Evolutionary conservation across 495 filamentous ascomycete species (phyloP).

Genomic region (Talaromyces stipitatus): DNA sequence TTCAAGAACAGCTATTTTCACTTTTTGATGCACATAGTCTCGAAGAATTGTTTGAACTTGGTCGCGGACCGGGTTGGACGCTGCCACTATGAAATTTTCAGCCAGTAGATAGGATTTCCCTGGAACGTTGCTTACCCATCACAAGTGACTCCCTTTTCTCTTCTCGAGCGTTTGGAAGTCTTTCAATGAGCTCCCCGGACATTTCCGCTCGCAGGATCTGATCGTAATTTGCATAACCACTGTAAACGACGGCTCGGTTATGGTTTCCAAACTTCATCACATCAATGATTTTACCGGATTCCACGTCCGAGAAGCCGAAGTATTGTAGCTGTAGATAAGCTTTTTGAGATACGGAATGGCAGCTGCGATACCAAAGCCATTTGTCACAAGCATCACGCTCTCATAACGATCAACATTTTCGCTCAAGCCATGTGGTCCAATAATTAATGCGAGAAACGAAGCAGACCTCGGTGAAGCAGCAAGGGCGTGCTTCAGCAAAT

Average conservation of each 20-base stretch:
- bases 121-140: background rate
- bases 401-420: too few relatives aligned
- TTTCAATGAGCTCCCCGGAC: background rate
- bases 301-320: too few relatives aligned
- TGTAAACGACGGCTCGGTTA: background rate
- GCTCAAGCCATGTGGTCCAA: too few relatives aligned
- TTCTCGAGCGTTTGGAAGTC: background rate
- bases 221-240: background rate
- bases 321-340: too few relatives aligned
- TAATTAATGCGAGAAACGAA: too few relatives aligned
- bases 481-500: too few relatives aligned
- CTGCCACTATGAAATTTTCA: background rate
- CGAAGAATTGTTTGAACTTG: background rate
- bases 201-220: background rate
- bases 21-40: constrained; percentile 2
- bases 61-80: background rate
- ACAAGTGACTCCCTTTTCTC: background rate
- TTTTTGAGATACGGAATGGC: too few relatives aligned
- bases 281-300: too few relatives aligned
- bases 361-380: too few relatives aligned
- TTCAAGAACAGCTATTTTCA: background rate
- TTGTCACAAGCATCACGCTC: too few relatives aligned
- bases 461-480: too few relatives aligned
- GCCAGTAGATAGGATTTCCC: background rate
- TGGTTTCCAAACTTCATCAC: background rate